A percentile compares a stretch with the other conserved stretches of the same genome.
These are phyloP conservation scores for Prunus yedoensis DNA, from an alignment of 331 rosid species.

Conservation along the genomic window DNA sequence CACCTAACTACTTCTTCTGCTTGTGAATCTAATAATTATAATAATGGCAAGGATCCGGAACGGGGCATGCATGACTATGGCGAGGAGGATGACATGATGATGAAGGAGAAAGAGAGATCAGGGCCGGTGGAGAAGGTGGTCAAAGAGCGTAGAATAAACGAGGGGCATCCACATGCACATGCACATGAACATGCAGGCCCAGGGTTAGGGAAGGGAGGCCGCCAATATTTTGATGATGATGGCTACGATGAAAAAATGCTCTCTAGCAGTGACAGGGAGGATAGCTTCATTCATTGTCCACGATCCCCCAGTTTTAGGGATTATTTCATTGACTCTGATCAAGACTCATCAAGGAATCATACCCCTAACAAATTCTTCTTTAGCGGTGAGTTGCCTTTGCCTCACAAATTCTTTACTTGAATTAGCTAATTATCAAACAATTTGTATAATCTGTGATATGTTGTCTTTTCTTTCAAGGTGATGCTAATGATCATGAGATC, in stretches of 20 bases:
- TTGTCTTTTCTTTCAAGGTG: background rate
- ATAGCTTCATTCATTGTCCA: conserved; percentile 9
- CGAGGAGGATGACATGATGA: background rate
- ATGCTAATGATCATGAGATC: background rate
- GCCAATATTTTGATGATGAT: background rate
- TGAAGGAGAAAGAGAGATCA: conserved; percentile 19
- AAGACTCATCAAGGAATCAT: background rate
- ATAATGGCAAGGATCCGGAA: background rate
- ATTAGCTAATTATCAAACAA: too few species aligned
- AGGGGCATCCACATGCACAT: background rate
- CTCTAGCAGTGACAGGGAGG: conserved; percentile 6
- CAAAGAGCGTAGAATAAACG: background rate
- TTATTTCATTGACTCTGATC: conserved; percentile 35
- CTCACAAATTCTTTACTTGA: too few species aligned
- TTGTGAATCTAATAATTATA: background rate
- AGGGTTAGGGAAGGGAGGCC: background rate
- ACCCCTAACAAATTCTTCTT: too few species aligned
- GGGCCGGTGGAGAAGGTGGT: conserved; percentile 4
- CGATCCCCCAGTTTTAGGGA: conserved; percentile 62
- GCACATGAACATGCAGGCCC: background rate
- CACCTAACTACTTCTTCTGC: background rate
- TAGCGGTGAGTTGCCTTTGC: too few species aligned
- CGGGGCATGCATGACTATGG: background rate
- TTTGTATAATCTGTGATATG: too few species aligned
- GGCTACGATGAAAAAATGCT: background rate